Conservation (phyloP, 169 alveolate species). For the Plasmodium vivax region DNA sequence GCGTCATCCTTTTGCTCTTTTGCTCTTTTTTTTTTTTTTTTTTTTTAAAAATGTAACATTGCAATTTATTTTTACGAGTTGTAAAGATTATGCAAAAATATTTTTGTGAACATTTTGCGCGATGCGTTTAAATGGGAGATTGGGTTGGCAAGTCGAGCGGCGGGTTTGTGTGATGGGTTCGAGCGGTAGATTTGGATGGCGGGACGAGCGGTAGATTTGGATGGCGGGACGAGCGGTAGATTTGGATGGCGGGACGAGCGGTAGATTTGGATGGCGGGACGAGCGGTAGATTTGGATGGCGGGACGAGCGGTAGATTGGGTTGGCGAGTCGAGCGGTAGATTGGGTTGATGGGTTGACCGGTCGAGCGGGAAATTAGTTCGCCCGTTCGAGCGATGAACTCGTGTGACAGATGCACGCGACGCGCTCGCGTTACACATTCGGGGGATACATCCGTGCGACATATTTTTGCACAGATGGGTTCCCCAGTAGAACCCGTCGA, state of each 20-base stretch:
- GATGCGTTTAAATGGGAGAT: neutral
- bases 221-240: neutral
- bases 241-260: neutral
- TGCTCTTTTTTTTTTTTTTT: neutral
- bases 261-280: neutral
- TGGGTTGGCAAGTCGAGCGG: neutral
- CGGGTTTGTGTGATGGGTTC: neutral
- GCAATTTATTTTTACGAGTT: neutral
- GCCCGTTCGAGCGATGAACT: neutral
- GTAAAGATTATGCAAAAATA: neutral
- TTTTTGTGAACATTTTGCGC: neutral
- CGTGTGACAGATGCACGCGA: neutral
- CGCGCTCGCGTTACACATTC: neutral
- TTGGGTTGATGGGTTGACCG: neutral
- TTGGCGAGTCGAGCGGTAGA: neutral
- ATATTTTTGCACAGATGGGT: neutral
- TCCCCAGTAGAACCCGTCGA: neutral
- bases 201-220: neutral
- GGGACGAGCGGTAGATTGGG: neutral
- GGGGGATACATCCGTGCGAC: neutral
- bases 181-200: neutral
- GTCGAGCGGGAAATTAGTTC: conserved; percentile 2
- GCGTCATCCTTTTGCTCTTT: neutral
- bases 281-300: neutral
- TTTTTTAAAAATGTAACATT: neutral